Evolutionary conservation across 371 early-diverging fungal species (phyloP), one percentile per base, ranked within the genome.

Genomic region (Phascolomyces articulosus): DNA sequence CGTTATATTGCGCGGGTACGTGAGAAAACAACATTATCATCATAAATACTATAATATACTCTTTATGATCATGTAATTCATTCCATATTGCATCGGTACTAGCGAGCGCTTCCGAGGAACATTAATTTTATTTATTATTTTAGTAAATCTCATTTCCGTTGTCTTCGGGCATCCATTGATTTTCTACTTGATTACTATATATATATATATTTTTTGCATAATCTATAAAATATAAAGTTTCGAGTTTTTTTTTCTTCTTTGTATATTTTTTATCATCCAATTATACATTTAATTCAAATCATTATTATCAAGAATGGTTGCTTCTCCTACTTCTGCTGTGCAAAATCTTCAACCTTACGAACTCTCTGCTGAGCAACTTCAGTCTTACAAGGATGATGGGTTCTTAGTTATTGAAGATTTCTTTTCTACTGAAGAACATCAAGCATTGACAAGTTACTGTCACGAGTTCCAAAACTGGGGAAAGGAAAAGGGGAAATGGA

Each of bases 401-500:
- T 85, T 71, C 58, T 74, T 85, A 47, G 67, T 83, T 27, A 77
- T 84, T 48, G 72, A 77, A 44, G 86, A 85, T 64, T 72, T 85
- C 49, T 78, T 75, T 55, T 68, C 78, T 7, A 34, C 65, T 4
- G 72, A 81, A n/a, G 82, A 85, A 40, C 75, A 79, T 51, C 64
- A 60, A 9, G 55, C 65, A 9, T 66, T 85, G 10, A 66, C 69
- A 40, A 60, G 48, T n/a, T 74, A 73, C 29, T 78, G 77, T 34
- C 48, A 71, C 3, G 71, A 76, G 29, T 73, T 85, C 62, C 76
- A 75, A 58, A 70, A 67, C 55, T 83, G 84, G 86, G 73, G 75
- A n/a, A 70, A 83, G 26, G 71, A 74, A 40, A 83, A 83, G 21
- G 83, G 79, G 4, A 86, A 86, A 51, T 86, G 86, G 83, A 86